Evolutionary conservation across 768 basidiomycete species (phyloP).

Genomic region (Termitomyces sp.): DNA sequence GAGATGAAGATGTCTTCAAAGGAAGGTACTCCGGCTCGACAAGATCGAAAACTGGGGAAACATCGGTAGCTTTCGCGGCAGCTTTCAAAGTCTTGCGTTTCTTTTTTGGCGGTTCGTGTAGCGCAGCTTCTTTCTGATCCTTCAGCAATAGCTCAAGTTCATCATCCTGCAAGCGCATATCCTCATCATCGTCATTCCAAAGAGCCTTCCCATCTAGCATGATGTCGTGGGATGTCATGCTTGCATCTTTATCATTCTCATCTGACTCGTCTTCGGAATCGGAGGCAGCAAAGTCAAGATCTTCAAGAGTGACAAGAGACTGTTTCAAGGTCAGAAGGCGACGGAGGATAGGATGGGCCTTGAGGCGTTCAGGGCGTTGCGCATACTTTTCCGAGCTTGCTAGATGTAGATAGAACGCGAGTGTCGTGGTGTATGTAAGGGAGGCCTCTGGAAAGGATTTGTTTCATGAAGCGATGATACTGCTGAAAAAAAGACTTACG

Average conservation of each 20-base stretch:
- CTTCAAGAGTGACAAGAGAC: conserved; percentile 76
- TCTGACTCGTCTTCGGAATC: conserved; percentile 45
- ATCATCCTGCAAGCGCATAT: conserved; percentile 30
- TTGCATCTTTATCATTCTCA: conserved; percentile 35
- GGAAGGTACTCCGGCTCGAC: conserved; percentile 72
- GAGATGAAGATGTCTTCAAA: conserved; percentile 30
- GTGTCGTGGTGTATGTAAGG: conserved; percentile 83
- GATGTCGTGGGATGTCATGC: conserved; percentile 33
- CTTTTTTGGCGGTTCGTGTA: conserved; percentile 51
- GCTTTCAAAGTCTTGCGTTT: conserved; percentile 48
- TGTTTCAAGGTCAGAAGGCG: conserved; percentile 84
- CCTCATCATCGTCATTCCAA: conserved; percentile 38
- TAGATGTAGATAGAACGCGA: conserved; percentile 93
- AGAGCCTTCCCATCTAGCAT: conserved; percentile 39
- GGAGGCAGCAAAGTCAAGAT: conserved; percentile 62
- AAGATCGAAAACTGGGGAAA: conserved; percentile 65
- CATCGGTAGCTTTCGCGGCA: conserved; percentile 30
- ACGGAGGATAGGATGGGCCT: conserved; percentile 65
- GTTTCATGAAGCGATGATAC: background rate
- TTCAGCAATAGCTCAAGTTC: conserved; percentile 57
- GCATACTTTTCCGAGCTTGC: conserved; percentile 65
- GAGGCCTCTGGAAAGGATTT: conserved; percentile 62
- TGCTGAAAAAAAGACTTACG: conserved; percentile 50
- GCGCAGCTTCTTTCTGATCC: conserved; percentile 28
- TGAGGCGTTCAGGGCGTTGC: conserved; percentile 57